Conservation (phyloP, 1,284 basidiomycete species). For the Porodaedalea pini region DNA sequence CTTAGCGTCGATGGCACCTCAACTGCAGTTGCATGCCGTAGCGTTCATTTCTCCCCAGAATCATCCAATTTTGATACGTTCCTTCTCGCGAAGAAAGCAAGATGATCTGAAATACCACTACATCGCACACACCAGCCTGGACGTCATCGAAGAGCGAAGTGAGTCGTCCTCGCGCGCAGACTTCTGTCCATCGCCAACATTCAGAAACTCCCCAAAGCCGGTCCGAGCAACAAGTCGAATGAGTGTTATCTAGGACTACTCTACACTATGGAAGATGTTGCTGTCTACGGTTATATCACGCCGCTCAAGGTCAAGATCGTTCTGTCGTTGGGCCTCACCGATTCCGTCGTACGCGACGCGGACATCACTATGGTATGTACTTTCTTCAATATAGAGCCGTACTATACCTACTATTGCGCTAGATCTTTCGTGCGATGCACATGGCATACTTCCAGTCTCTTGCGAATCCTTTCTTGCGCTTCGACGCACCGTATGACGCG, state of each 20-base stretch:
- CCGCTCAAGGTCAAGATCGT: conserved; percentile 79
- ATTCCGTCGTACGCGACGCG: conserved; percentile 69
- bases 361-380: conserved; percentile 62
- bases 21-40: conserved; percentile 67
- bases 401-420: conserved; percentile 1
- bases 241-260: conserved; percentile 77
- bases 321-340: conserved; percentile 69
- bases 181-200: conserved; percentile 17
- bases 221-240: conserved; percentile 44
- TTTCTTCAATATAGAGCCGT: background rate
- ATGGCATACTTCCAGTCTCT: conserved; percentile 75
- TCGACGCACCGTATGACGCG: conserved; percentile 47
- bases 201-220: conserved; percentile 33
- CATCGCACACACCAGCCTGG: conserved; percentile 75
- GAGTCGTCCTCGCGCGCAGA: conserved; percentile 21
- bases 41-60: conserved; percentile 79
- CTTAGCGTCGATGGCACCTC: conserved; percentile 48
- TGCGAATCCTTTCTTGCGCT: conserved; percentile 73
- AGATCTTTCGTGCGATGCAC: conserved; percentile 80
- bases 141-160: conserved; percentile 77
- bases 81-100: conserved; percentile 52
- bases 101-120: conserved; percentile 80
- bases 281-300: conserved; percentile 80
- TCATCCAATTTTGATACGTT: conserved; percentile 72
- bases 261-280: conserved; percentile 78